Evolutionary conservation across 2,329 filamentous ascomycete species (phyloP), one percentile per base, ranked within the genome.

Genomic region (Teratosphaeria destructans): DNA sequence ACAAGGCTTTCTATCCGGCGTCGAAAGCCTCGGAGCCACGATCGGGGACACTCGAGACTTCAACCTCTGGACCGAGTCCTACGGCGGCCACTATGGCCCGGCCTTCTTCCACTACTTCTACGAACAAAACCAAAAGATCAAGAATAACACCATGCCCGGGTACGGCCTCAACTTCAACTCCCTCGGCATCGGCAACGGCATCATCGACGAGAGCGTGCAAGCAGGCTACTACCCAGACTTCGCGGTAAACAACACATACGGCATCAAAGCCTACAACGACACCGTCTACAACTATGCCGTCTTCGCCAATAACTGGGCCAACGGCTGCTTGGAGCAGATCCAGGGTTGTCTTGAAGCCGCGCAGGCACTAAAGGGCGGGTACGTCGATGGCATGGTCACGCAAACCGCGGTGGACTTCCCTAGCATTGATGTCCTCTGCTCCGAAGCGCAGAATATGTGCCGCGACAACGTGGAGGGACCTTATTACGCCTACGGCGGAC

Each of bases 1-100:
- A 23, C 82, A 83, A 67, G 81, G 76, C 2, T 83, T 84, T 69
- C 72, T 81, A 19, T 74, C 74, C 35, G 77, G 73, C 11, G 67
- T 83, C 5, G 76, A 78, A 32, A 73, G 77, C 61, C 69, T 82
- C 7, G 78, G 81, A 62, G 71, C 73, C 16, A 74, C 73, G n/a
- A 74, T 82, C 32, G 64, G 63, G 59, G 75, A 77, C 60, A 79
- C 77, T 32, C 80, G 77, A 64, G 77, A 75, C 35, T 82, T 83
- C 70, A 83, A 83, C 60, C 72, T 84, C 43, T 83, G 79, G 76
- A 84, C 82, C 0, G 81, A 84, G 67, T 78, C 84, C 66, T 90
- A 89, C 68, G 87, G 87, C 19, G 87, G 87, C 52, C 55, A 81
- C 65, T 68, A 68, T 27, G 68, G 70, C 37, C 37, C 55, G 35